These are phyloP conservation scores for Penicillium desertorum DNA, from an alignment of 495 filamentous ascomycete genomes.

Conservation along the genomic window DNA sequence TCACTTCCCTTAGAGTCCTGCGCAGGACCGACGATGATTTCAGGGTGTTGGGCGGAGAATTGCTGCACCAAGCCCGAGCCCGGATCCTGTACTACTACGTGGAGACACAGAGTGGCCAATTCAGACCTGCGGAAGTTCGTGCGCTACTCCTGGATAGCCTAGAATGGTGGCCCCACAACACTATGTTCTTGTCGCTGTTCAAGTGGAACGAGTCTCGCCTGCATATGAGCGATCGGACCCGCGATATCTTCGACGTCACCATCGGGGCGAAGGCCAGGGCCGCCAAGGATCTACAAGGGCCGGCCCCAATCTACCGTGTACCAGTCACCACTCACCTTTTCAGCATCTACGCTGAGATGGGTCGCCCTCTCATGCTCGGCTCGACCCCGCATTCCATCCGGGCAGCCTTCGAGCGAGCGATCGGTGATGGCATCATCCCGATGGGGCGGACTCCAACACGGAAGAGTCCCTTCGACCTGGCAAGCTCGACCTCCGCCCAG, in stretches of 20 bases:
- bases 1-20: conserved; percentile 40
- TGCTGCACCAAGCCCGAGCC: conserved; percentile 64
- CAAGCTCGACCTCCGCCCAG: conserved; percentile 3
- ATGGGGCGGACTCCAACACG: neutral
- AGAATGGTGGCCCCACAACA: conserved; percentile 69
- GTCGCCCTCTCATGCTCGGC: conserved; percentile 38
- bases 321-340: conserved; percentile 58
- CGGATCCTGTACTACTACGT: conserved; percentile 69
- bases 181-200: conserved; percentile 70
- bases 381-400: conserved; percentile 62
- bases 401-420: conserved; percentile 69
- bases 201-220: conserved; percentile 67
- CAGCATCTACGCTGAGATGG: conserved; percentile 64
- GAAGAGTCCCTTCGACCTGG: neutral
- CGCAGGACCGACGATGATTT: conserved; percentile 31
- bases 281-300: conserved; percentile 37
- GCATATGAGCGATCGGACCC: conserved; percentile 70
- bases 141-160: conserved; percentile 58
- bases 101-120: conserved; percentile 49
- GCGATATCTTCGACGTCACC: conserved; percentile 39
- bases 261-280: neutral
- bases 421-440: conserved; percentile 36
- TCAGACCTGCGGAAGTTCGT: conserved; percentile 64
- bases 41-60: conserved; percentile 46
- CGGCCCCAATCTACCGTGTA: conserved; percentile 18